A percentile compares a stretch with the other conserved stretches of the same genome.
Evolutionary conservation across 257 asterid genomes (phyloP).

Genomic region (Apocynum venetum): DNA sequence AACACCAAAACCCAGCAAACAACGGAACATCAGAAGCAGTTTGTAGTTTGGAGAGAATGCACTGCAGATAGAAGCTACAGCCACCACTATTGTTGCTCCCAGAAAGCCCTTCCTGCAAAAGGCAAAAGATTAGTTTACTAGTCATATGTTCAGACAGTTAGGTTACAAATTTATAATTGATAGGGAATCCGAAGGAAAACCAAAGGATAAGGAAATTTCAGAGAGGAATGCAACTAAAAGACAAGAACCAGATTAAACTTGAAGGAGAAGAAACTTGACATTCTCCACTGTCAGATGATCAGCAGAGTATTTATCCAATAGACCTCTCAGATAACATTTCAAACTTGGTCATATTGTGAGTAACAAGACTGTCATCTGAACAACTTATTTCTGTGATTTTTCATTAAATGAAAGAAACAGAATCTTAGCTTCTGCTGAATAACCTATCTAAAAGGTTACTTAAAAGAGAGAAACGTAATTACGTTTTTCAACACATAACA

Average conservation of each 20-base stretch:
- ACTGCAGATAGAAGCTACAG: conserved; percentile 58
- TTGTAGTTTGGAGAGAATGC: conserved; percentile 58
- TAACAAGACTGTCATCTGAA: background rate
- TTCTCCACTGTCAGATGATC: background rate
- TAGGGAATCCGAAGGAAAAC: background rate
- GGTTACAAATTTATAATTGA: background rate
- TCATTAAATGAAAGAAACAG: background rate
- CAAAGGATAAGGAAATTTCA: background rate
- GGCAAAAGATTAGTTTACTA: background rate
- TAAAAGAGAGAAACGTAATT: background rate
- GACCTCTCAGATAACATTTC: background rate
- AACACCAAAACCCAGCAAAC: conserved; percentile 41
- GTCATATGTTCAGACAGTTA: background rate
- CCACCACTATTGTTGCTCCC: conserved; percentile 40
- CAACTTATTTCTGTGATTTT: background rate
- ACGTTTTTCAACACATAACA: background rate
- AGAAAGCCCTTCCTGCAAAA: conserved; percentile 63
- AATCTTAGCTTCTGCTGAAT: background rate
- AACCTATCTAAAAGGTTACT: background rate
- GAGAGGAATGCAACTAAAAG: background rate
- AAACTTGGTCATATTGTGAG: background rate
- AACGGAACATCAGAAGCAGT: conserved; percentile 28
- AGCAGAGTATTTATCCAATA: background rate
- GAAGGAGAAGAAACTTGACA: background rate
- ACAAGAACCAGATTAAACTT: conserved; percentile 12